Evolutionary conservation across 352 stramenopile species (phyloP).

Genomic region (Phytophthora pini): DNA sequence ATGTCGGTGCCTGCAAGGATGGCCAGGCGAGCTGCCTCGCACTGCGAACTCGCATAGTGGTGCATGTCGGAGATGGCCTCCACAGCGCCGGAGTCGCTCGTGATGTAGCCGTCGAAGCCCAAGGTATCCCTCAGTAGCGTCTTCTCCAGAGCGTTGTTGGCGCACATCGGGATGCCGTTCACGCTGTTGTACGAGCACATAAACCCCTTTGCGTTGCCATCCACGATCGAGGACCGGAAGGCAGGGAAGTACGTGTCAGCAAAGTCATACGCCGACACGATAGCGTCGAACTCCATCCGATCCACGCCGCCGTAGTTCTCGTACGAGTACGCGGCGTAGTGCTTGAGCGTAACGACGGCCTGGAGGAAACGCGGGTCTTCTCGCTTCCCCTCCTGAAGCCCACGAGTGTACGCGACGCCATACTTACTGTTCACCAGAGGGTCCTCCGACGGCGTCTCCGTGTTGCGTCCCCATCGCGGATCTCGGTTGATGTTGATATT

Average conservation of each 20-base stretch:
- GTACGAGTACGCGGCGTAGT: slow-evolving; percentile 93
- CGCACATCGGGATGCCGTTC: slow-evolving; percentile 93
- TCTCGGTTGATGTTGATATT: slow-evolving; percentile 96
- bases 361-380: slow-evolving; percentile 63
- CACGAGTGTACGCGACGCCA: slow-evolving; percentile 86
- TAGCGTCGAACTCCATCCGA: slow-evolving; percentile 88
- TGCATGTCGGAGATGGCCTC: slow-evolving; percentile 74
- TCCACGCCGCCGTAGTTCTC: slow-evolving; percentile 69
- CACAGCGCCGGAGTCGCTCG: slow-evolving; percentile 92
- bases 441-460: slow-evolving; percentile 93
- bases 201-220: slow-evolving; percentile 76
- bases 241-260: slow-evolving; percentile 92
- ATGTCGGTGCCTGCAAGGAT: slow-evolving; percentile 83
- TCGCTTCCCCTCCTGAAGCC: slow-evolving; percentile 74
- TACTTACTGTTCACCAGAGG: slow-evolving; percentile 90
- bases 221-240: slow-evolving; percentile 80
- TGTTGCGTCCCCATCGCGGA: slow-evolving; percentile 92
- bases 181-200: slow-evolving; percentile 98
- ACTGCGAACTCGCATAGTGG: slow-evolving; percentile 74
- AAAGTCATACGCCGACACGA: slow-evolving; percentile 90
- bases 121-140: slow-evolving; percentile 74
- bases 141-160: slow-evolving; percentile 76
- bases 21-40: slow-evolving; percentile 54
- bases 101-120: slow-evolving; percentile 93
- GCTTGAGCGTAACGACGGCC: slow-evolving; percentile 92